Evolutionary conservation across 1,284 basidiomycete species (phyloP).

Genomic region (Rhodotorula sp.): DNA sequence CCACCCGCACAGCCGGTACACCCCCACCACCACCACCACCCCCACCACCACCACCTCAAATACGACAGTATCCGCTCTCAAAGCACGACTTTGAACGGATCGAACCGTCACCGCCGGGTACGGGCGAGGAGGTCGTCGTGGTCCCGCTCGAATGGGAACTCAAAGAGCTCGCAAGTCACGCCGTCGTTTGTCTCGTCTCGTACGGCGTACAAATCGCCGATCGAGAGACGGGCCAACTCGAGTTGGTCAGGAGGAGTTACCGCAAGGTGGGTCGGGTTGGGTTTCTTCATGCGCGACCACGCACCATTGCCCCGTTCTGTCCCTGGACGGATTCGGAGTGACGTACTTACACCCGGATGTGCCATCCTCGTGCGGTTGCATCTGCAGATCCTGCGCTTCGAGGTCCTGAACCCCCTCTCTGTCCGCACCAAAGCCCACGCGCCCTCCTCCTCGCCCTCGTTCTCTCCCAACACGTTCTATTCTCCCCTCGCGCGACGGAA

Average conservation of each 20-base stretch:
- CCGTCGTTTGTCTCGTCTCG: slow-evolving; percentile 46
- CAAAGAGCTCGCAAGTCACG: slow-evolving; percentile 46
- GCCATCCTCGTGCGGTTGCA: neutral
- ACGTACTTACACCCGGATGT: no score
- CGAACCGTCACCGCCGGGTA: neutral
- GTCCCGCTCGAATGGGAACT: slow-evolving; percentile 38
- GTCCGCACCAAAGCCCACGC: slow-evolving; percentile 48
- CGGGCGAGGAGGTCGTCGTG: neutral
- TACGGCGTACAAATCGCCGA: slow-evolving; percentile 35
- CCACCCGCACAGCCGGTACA: neutral
- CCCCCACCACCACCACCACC: neutral
- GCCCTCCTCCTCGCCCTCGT: slow-evolving; percentile 13
- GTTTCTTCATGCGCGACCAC: neutral
- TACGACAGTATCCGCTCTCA: neutral
- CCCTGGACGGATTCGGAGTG: no score
- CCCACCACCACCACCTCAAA: neutral
- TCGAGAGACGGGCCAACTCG: neutral
- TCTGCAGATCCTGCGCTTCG: slow-evolving; percentile 41
- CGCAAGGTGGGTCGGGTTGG: slow-evolving; percentile 39
- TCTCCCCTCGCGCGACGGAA: slow-evolving; percentile 30
- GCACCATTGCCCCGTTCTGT: no score
- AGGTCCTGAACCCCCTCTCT: slow-evolving; percentile 43
- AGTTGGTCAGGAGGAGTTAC: slow-evolving; percentile 34
- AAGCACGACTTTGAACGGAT: neutral
- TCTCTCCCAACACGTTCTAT: slow-evolving; percentile 32